phyloP scores from a whole-genome alignment of 768 basidiomycete species.

The Tulasnella sp. region DNA sequence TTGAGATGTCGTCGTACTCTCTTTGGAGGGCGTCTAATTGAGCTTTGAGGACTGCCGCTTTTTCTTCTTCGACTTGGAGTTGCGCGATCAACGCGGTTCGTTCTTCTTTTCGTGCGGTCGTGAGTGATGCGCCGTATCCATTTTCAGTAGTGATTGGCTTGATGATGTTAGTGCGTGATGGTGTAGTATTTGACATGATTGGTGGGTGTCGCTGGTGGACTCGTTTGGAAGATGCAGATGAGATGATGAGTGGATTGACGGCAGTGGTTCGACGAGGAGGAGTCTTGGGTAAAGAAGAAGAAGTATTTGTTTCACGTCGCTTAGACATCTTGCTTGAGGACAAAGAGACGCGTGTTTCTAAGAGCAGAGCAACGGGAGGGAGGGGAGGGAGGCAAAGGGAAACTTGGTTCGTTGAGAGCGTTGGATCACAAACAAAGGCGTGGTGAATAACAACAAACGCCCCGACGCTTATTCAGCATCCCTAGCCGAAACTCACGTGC shows the following conservation, averaged over 20 bases:
- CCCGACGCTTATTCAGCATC: not conserved
- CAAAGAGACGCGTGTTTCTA: not conserved
- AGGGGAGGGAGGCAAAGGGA: not conserved
- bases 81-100: conserved; percentile 7
- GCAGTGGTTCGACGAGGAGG: not conserved
- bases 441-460: conserved; percentile 4
- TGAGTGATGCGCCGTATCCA: not conserved
- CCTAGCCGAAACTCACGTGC: conserved; percentile 8
- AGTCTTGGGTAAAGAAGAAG: not conserved
- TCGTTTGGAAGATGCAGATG: not conserved
- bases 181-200: not conserved
- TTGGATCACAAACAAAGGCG: conserved; percentile 11
- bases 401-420: not conserved
- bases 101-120: conserved; percentile 18
- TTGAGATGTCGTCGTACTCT: conserved; percentile 13
- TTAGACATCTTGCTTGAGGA: not conserved
- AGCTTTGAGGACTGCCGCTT: conserved; percentile 16
- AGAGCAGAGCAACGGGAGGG: not conserved
- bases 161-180: not conserved
- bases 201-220: conserved; percentile 8
- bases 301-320: not conserved
- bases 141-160: not conserved
- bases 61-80: conserved; percentile 12
- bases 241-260: not conserved
- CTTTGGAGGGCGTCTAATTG: conserved; percentile 22